Base-by-base conservation (phyloP, 1,284 basidiomycete species). In the Mycena sp. region DNA sequence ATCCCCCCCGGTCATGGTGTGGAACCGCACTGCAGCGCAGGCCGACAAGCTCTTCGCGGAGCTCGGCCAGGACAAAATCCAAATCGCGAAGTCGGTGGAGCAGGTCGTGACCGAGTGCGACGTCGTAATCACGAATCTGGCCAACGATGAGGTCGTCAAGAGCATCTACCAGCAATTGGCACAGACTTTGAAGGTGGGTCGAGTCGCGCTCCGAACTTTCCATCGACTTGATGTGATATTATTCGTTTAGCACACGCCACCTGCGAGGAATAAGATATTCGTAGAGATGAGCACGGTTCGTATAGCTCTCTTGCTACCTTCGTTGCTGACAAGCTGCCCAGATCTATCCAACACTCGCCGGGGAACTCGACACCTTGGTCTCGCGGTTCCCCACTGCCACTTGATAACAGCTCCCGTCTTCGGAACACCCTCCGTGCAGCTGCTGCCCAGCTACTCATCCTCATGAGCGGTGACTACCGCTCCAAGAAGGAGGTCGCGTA, bases 351-450 rank as follows among this genome's bases (percentile, higher is more conserved):
- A 77, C 85, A 16, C 78, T 91, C 6, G 87, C 92, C 64, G 93
- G 85, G 64, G 85, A 93, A 73, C 81, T 97, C 21, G 94, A 96
- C 74, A 81, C 78, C 14, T 78, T 91, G 32, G 81, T 95, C 46
- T 86, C 89, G 1, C 83, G 32, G 79, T 88, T 55, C 85, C 85
- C 1, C 85, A 88, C 70, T 82, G 87, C 46, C 85, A 85, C 70
- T 87, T 95, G 72, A 84, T 97, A 63, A 87, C 91, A 30, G 87
- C 87, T 37, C 95, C 94, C 4, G 90, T 95, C 10, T 94, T 96
- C 67, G 95, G 94, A 12, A 82, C 89, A 7, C 87, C 91, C 30
- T 74, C 80, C 14, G 86, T 84, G 95, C 95, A 0, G 87, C 89
- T 29, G 83, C 81, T 14, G 90, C 87, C 1, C 83, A 89, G 60